Evolutionary conservation across 2,329 filamentous ascomycete species (phyloP), one percentile per base, ranked within the genome.

Genomic region (Pseudogymnoascus sp.): DNA sequence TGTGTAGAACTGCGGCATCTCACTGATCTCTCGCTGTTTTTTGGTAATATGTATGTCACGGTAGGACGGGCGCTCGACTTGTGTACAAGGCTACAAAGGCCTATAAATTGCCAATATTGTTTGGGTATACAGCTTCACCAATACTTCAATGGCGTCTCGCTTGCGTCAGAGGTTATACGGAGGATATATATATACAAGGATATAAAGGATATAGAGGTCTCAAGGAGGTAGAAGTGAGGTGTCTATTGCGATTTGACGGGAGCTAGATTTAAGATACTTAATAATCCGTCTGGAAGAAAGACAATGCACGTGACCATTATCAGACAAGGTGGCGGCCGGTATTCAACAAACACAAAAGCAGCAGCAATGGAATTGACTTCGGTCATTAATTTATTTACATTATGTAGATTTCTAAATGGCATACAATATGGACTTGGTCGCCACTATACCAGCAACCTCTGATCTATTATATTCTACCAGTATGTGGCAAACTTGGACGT

Each of bases 401-500:
- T 42, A 42, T 42, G 9, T 42, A 42, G 39, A 42, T 42, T 21
- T 18, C 9, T 42, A 42, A 12, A 42, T 42, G 18, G 9, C 39
- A 42, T 21, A 25, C 18, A 42, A 42, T 3, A 42, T 42, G 21
- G 18, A 12, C 15, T 42, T 0, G 9, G 15, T 2, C 39, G 4
- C 39, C 39, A 3, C 39, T 21, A 40, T 40, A 40, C 15, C 15
- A 40, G 9, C 10, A 36, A 21, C 39, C 15, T 21, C 39, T 12
- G 2, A 42, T 42, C 10, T 12, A 4, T 1, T 12, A 12, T 21
- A 42, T 21, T 21, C 39, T 63, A 68, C 71, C 70, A 73, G 64
- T 73, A 73, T 27, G 65, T 69, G 45, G 71, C 71, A 70, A 72
- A 73, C 12, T 63, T 67, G 35, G 67, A 70, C 7, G 68, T 67